Evolutionary conservation across 768 basidiomycete species (phyloP).

Genomic region (Suillus hirtellus): DNA sequence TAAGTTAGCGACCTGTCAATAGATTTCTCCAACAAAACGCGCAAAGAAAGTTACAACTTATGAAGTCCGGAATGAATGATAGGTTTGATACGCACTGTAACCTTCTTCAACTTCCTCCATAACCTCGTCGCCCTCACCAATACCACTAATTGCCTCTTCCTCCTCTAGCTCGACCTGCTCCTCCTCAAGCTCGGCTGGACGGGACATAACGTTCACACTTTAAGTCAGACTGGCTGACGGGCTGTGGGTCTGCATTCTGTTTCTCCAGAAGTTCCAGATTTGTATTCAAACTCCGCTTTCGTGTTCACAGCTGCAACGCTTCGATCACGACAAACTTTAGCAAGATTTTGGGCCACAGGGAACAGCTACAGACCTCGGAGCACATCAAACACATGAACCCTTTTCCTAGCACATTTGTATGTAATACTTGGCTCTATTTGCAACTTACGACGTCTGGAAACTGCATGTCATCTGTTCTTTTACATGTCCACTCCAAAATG

Average conservation of each 20-base stretch:
- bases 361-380: constrained; percentile 2
- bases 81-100: constrained; percentile 64
- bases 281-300: constrained; percentile 33
- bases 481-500: constrained; percentile 52
- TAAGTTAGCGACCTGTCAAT: neutral
- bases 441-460: constrained; percentile 28
- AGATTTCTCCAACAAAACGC: constrained; percentile 8
- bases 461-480: constrained; percentile 52
- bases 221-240: constrained; percentile 27
- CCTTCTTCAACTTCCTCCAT: constrained; percentile 74
- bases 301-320: neutral
- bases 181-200: constrained; percentile 41
- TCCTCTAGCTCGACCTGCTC: constrained; percentile 56
- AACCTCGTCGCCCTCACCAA: constrained; percentile 68
- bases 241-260: constrained; percentile 16
- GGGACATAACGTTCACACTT: constrained; percentile 36
- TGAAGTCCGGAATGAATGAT: constrained; percentile 14
- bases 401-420: constrained; percentile 11
- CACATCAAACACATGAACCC: neutral
- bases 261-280: constrained; percentile 29
- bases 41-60: constrained; percentile 3
- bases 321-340: constrained; percentile 2
- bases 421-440: neutral
- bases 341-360: neutral
- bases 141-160: constrained; percentile 61